These are phyloP conservation scores for Coniella vitis DNA, from an alignment of 2,329 filamentous ascomycete genomes.

Conservation along the genomic window DNA sequence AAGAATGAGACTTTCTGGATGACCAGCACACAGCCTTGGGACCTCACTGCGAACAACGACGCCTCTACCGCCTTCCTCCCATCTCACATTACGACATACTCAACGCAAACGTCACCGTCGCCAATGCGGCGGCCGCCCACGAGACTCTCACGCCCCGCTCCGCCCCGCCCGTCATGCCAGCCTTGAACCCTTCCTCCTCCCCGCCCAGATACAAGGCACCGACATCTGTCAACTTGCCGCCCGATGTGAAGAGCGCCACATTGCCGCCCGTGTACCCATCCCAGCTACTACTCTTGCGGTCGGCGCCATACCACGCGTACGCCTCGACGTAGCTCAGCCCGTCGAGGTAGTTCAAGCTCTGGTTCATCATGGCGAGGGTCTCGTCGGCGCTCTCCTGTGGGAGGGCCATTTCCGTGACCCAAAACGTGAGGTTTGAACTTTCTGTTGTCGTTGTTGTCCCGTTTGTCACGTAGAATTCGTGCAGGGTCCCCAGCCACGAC, in stretches of 20 bases:
- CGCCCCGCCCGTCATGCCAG: constrained; percentile 22
- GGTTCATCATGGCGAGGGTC: constrained; percentile 34
- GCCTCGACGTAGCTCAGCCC: constrained; percentile 26
- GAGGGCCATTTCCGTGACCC: constrained; percentile 36
- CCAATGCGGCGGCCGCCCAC: background rate
- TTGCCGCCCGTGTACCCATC: constrained; percentile 33
- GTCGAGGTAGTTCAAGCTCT: constrained; percentile 31
- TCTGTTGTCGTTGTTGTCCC: background rate
- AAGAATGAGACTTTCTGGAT: background rate
- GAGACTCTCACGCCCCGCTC: background rate
- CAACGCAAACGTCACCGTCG: background rate
- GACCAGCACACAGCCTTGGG: background rate
- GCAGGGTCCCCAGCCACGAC: constrained; percentile 29
- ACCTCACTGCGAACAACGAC: background rate
- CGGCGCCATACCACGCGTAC: constrained; percentile 37
- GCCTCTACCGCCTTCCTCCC: background rate
- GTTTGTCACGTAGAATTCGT: constrained; percentile 26
- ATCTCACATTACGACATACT: constrained; percentile 1
- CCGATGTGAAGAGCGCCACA: constrained; percentile 29
- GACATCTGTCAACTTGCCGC: constrained; percentile 32
- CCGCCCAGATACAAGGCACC: constrained; percentile 34
- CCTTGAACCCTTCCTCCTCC: constrained; percentile 30
- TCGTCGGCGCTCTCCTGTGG: constrained; percentile 27
- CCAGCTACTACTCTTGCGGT: constrained; percentile 30
- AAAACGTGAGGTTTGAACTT: constrained; percentile 22